These are phyloP conservation scores for Rutstroemia sp. DNA, from an alignment of 2,329 filamentous ascomycete species.

Conservation along the genomic window DNA sequence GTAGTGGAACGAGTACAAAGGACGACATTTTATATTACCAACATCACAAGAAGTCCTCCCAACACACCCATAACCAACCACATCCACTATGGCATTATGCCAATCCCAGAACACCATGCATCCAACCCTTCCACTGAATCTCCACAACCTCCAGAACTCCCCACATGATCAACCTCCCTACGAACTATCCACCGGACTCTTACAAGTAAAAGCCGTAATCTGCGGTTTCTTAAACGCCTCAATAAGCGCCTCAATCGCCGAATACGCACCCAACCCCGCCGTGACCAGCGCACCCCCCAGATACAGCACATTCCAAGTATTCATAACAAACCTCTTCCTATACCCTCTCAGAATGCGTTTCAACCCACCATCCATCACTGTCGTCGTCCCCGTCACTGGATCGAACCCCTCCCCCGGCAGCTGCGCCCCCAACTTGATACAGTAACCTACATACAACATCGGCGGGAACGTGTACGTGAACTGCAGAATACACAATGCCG, in stretches of 20 bases:
- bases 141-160: too few relatives aligned
- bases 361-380: conserved; percentile 3
- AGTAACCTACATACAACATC: conserved; percentile 25
- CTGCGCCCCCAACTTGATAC: conserved; percentile 23
- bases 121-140: too few relatives aligned
- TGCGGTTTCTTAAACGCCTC: conserved; percentile 18
- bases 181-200: not conserved
- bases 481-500: conserved; percentile 37
- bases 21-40: too few relatives aligned
- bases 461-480: conserved; percentile 41
- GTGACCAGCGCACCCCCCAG: conserved; percentile 19
- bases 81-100: not conserved
- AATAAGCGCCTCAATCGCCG: conserved; percentile 31
- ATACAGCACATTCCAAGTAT: conserved; percentile 19
- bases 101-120: too few relatives aligned
- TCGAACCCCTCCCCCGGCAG: conserved; percentile 26
- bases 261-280: conserved; percentile 19
- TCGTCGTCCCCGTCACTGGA: conserved; percentile 14
- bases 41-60: not conserved
- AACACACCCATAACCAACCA: not conserved
- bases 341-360: conserved; percentile 16
- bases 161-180: too few relatives aligned
- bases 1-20: too few relatives aligned
- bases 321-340: conserved; percentile 9
- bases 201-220: conserved; percentile 21